Conservation (phyloP, 352 stramenopile genomes). For the Globisporangium nunn region DNA sequence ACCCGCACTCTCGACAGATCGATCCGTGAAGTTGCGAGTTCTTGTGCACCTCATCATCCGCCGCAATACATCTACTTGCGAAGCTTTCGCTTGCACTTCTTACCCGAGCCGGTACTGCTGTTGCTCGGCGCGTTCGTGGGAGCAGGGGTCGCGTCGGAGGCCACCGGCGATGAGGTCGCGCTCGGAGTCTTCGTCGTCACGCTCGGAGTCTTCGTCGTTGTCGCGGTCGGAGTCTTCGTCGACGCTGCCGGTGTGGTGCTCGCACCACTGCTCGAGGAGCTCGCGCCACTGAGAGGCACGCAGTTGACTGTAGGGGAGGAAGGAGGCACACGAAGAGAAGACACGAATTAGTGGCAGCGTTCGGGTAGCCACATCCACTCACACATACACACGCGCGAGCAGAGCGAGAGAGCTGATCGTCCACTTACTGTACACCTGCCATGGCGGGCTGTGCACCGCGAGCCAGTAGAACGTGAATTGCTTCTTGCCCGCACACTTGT, state of each 20-base stretch:
- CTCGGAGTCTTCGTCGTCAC: background rate
- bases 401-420: no score
- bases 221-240: background rate
- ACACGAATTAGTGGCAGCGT: background rate
- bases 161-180: background rate
- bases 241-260: background rate
- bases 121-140: conserved; percentile 1
- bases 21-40: background rate
- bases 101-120: background rate
- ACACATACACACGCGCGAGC: background rate
- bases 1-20: background rate
- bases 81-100: conserved; percentile 5
- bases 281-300: background rate
- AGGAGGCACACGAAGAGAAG: background rate
- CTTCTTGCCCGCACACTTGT: conserved; percentile 12
- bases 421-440: conserved; percentile 15
- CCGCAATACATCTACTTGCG: background rate
- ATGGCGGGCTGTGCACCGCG: conserved; percentile 9
- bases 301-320: background rate
- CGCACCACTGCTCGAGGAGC: background rate
- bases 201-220: background rate
- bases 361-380: background rate
- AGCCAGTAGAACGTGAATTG: conserved; percentile 17
- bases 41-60: background rate
- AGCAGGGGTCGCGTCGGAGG: background rate